phyloP scores from a whole-genome alignment of 345 rosid species.

The Sonneratia alba region DNA sequence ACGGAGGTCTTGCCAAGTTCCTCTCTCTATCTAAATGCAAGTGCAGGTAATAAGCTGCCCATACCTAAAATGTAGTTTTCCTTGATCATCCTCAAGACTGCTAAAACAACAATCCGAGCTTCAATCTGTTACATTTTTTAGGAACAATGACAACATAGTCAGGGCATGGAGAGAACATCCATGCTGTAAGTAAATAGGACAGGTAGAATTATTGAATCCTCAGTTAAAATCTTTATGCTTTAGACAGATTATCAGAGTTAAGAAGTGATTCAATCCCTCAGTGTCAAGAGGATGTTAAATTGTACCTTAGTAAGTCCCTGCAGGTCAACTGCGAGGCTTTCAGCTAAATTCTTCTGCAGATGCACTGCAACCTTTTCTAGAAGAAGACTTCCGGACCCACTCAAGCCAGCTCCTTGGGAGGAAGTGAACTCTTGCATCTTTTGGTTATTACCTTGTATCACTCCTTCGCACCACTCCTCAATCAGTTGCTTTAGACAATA shows the following conservation, averaged over 20 bases:
- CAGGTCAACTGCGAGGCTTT: slow-evolving; percentile 59
- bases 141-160: not conserved
- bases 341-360: slow-evolving; percentile 44
- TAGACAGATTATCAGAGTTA: not conserved
- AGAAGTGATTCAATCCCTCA: not conserved
- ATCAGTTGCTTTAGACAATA: slow-evolving; percentile 71
- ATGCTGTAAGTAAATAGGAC: not conserved
- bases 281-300: not conserved
- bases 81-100: slow-evolving; percentile 81
- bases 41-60: slow-evolving; percentile 5
- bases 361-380: slow-evolving; percentile 74
- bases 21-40: not conserved
- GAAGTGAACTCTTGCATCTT: slow-evolving; percentile 24
- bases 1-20: not conserved
- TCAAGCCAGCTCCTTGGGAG: slow-evolving; percentile 26
- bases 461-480: slow-evolving; percentile 98
- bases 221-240: not conserved
- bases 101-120: slow-evolving; percentile 84
- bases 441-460: slow-evolving; percentile 40
- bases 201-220: not conserved
- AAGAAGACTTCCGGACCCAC: slow-evolving; percentile 48
- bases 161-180: not conserved
- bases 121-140: slow-evolving; percentile 47
- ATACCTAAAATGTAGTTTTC: slow-evolving; percentile 59
- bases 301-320: slow-evolving; percentile 72